Conservation (phyloP, 352 stramenopile genomes). For the Pythium brassicae region DNA sequence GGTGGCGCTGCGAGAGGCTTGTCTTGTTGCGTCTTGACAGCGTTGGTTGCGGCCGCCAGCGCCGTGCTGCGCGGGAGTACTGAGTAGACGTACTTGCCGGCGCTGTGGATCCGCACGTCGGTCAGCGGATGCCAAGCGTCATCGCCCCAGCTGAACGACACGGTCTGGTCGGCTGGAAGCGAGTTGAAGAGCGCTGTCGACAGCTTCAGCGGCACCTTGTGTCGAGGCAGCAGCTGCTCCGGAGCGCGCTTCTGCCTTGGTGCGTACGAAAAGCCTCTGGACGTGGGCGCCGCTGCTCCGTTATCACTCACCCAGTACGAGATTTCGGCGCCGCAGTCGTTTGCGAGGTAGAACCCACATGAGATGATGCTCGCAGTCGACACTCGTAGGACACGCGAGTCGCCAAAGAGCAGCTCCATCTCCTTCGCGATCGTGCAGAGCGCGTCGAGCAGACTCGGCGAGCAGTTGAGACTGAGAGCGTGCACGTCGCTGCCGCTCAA, state of each 20-base stretch:
- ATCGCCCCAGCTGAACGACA: conserved; percentile 73
- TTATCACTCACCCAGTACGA: conserved; percentile 64
- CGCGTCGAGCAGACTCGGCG: conserved; percentile 53
- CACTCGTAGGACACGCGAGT: conserved; percentile 18
- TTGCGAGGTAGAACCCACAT: conserved; percentile 76
- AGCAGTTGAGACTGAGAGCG: conserved; percentile 68
- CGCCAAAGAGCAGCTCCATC: conserved; percentile 34
- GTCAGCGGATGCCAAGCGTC: conserved; percentile 70
- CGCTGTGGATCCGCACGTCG: conserved; percentile 71
- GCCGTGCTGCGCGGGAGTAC: conserved; percentile 27
- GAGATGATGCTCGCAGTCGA: conserved; percentile 67
- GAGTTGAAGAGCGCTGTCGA: conserved; percentile 63
- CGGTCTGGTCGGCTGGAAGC: conserved; percentile 60
- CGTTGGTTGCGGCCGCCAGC: background rate
- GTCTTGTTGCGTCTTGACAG: background rate
- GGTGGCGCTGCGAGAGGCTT: conserved; percentile 8
- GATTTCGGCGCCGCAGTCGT: conserved; percentile 56
- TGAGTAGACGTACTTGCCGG: conserved; percentile 75
- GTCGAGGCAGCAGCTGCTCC: conserved; percentile 39
- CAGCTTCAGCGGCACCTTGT: conserved; percentile 70
- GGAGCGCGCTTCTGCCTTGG: conserved; percentile 34
- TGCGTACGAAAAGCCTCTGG: conserved; percentile 56
- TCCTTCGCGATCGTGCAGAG: conserved; percentile 60
- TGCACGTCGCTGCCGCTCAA: conserved; percentile 52
- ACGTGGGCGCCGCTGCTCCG: conserved; percentile 27